A percentile compares a stretch with the other conserved stretches of the same genome.
Evolutionary conservation across 352 stramenopile genomes (phyloP).

Genomic region (Phytophthora multivora): DNA sequence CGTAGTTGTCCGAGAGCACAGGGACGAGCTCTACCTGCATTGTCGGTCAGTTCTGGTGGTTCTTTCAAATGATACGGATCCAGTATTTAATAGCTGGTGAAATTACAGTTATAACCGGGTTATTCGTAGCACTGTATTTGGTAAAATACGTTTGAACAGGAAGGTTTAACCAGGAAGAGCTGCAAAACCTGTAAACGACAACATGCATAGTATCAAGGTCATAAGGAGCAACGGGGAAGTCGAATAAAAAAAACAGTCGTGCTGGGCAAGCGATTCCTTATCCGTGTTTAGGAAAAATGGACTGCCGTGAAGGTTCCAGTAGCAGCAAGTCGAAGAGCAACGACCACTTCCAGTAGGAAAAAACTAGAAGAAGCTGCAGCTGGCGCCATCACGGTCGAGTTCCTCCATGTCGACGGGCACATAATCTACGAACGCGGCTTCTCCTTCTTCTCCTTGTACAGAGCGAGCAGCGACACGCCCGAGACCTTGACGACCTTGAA

Average conservation of each 20-base stretch:
- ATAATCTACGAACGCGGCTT: constrained; percentile 97
- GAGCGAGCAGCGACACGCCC: constrained; percentile 97
- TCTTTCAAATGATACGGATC: neutral
- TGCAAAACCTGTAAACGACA: too few species aligned
- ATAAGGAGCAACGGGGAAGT: constrained; percentile 2
- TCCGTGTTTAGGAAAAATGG: constrained; percentile 41
- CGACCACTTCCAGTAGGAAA: neutral
- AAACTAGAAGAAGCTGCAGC: neutral
- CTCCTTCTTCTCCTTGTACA: constrained; percentile 99
- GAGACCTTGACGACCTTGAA: constrained; percentile 99
- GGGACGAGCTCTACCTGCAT: constrained; percentile 84
- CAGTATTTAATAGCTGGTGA: constrained; percentile 1
- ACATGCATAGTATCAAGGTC: too few species aligned
- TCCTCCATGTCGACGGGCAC: constrained; percentile 16
- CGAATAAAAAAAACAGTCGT: constrained; percentile 17
- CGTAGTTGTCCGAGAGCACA: constrained; percentile 92
- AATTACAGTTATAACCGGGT: constrained; percentile 2
- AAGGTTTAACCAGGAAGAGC: too few species aligned
- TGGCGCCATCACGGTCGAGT: constrained; percentile 10
- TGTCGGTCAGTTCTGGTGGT: neutral
- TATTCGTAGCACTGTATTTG: too few species aligned
- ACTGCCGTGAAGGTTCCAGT: constrained; percentile 13
- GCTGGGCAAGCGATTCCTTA: constrained; percentile 47
- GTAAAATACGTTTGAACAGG: too few species aligned
- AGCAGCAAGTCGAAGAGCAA: neutral